These are phyloP conservation scores for Spergularia marina DNA, from an alignment of 148 eudicot species.

Conservation along the genomic window DNA sequence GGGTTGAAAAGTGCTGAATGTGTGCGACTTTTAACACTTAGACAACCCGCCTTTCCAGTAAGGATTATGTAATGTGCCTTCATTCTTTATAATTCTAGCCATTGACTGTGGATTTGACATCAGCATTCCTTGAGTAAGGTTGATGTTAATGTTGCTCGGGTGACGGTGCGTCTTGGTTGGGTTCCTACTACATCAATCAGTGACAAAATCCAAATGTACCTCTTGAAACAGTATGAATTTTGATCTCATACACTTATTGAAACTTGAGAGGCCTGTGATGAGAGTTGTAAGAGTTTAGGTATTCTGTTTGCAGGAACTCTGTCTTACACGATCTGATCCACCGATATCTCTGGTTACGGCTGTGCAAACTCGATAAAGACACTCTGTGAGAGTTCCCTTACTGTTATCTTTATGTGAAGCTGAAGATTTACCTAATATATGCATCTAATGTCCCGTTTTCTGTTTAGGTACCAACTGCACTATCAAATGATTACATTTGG, in stretches of 20 bases:
- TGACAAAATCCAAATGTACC: conserved; percentile 22
- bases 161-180: conserved; percentile 44
- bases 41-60: conserved; percentile 54
- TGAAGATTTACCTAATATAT: neutral
- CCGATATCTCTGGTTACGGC: conserved; percentile 46
- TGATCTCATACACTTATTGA: neutral
- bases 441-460: neutral
- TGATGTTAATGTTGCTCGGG: conserved; percentile 45
- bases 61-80: conserved; percentile 1
- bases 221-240: conserved; percentile 24
- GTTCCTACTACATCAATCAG: conserved; percentile 31
- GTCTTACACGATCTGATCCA: conserved; percentile 34
- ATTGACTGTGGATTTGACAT: neutral
- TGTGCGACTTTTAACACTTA: conserved; percentile 42
- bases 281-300: neutral
- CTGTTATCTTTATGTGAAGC: neutral
- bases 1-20: conserved; percentile 49
- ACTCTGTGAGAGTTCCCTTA: conserved; percentile 34
- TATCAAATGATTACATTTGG: conserved; percentile 49
- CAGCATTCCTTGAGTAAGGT: conserved; percentile 26
- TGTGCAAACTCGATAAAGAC: conserved; percentile 43
- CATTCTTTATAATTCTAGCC: neutral
- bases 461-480: conserved; percentile 41
- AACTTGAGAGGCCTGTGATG: neutral
- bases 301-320: conserved; percentile 35